A percentile compares a stretch with the other conserved stretches of the same genome.
phyloP scores from a whole-genome alignment of 495 filamentous ascomycete species.

The Trichoderma virens region DNA sequence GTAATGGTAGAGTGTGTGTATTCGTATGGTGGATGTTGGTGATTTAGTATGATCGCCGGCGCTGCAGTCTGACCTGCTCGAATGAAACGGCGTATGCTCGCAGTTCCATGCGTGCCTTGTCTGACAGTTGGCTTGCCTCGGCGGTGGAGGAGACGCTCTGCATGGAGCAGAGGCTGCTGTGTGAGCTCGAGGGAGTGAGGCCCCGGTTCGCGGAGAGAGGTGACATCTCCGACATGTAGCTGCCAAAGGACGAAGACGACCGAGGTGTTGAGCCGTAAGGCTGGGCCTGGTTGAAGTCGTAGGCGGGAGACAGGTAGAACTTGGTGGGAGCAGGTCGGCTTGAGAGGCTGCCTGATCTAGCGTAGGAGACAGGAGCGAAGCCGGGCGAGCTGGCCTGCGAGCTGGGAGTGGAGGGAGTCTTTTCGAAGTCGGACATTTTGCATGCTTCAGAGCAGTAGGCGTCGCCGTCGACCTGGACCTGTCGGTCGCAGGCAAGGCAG shows the following conservation, averaged over 20 bases:
- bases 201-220: conserved; percentile 23
- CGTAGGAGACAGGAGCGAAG: conserved; percentile 32
- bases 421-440: conserved; percentile 79
- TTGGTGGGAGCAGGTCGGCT: conserved; percentile 18
- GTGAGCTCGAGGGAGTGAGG: conserved; percentile 75
- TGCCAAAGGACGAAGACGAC: conserved; percentile 19
- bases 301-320: conserved; percentile 64
- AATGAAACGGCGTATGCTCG: conserved; percentile 82
- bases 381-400: conserved; percentile 49
- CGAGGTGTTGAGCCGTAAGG: conserved; percentile 36
- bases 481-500: conserved; percentile 90
- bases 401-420: conserved; percentile 47
- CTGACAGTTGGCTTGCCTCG: conserved; percentile 54
- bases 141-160: conserved; percentile 52
- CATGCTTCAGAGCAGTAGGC: conserved; percentile 93
- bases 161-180: conserved; percentile 76
- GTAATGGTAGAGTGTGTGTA: background rate
- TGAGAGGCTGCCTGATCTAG: conserved; percentile 26
- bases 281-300: conserved; percentile 54
- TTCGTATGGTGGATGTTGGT: background rate
- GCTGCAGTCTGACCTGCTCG: conserved; percentile 61
- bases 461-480: conserved; percentile 67
- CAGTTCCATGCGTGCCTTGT: conserved; percentile 71
- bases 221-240: conserved; percentile 32
- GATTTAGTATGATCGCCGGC: conserved; percentile 39